Percentiles rank a stretch among this genome's conserved stretches.
phyloP scores from a whole-genome alignment of 202 grass and related monocot species.

The Bolboschoenoplectus hybrid region DNA sequence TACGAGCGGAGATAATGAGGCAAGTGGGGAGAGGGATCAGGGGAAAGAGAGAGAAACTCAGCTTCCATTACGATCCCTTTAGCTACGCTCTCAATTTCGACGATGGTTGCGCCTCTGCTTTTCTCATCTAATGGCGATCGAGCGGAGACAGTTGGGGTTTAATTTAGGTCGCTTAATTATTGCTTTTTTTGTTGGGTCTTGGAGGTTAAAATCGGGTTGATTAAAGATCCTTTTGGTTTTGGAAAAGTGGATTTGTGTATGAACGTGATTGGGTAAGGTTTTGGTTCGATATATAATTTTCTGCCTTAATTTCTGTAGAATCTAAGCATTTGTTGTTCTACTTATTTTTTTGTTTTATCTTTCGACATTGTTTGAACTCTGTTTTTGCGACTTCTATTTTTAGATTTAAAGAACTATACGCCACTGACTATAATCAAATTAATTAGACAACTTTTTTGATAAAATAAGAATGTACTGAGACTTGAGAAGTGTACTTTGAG shows the following conservation, averaged over 20 bases:
- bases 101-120: slow-evolving; percentile 46
- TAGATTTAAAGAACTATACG: too few species aligned
- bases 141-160: background rate
- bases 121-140: slow-evolving; percentile 3
- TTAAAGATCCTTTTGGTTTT: background rate
- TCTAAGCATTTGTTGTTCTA: slow-evolving; percentile 19
- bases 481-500: background rate
- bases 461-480: background rate
- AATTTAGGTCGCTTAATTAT: background rate
- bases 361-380: background rate
- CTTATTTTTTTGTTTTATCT: background rate
- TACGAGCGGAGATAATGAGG: slow-evolving; percentile 50
- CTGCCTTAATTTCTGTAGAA: background rate
- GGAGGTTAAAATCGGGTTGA: background rate
- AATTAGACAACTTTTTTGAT: background rate
- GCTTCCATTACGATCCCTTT: slow-evolving; percentile 80
- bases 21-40: slow-evolving; percentile 45
- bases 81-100: slow-evolving; percentile 93
- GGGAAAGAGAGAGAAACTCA: slow-evolving; percentile 48
- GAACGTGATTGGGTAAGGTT: background rate
- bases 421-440: too few species aligned
- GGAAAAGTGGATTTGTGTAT: slow-evolving; percentile 7
- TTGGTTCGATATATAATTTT: slow-evolving; percentile 34
- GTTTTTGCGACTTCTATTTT: background rate
- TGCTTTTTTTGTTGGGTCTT: background rate